Percentiles rank a stretch among this genome's conserved stretches.
These are phyloP conservation scores for Lepidopterella palustris DNA, from an alignment of 495 filamentous ascomycete genomes.

Conservation along the genomic window DNA sequence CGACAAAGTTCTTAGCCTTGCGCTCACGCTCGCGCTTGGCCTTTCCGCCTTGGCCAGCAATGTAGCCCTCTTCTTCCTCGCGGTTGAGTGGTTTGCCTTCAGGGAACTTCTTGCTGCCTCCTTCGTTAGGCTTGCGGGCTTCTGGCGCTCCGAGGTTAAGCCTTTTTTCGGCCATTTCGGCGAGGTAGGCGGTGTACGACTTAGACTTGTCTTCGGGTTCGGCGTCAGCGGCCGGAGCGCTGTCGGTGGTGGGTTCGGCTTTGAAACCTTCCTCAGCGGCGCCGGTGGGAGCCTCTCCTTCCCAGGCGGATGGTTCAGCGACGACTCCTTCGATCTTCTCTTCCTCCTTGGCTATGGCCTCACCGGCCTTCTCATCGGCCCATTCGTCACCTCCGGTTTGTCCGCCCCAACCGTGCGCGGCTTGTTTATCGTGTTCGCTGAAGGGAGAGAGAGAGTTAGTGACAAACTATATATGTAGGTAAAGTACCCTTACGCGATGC, in stretches of 20 bases:
- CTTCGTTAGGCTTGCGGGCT: constrained; percentile 86
- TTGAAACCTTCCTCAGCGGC: constrained; percentile 16
- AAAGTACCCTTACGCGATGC: constrained; percentile 55
- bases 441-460: constrained; percentile 13
- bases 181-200: constrained; percentile 81
- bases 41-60: constrained; percentile 71
- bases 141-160: constrained; percentile 57
- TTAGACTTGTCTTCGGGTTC: constrained; percentile 73
- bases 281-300: constrained; percentile 38
- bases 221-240: constrained; percentile 34
- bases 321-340: constrained; percentile 50
- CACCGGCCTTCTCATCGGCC: constrained; percentile 82
- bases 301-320: constrained; percentile 39
- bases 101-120: constrained; percentile 86
- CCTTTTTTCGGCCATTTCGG: constrained; percentile 78
- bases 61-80: constrained; percentile 66
- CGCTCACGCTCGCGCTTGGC: constrained; percentile 78
- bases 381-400: constrained; percentile 70
- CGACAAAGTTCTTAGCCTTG: constrained; percentile 84
- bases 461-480: neutral
- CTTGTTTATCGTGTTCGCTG: constrained; percentile 89
- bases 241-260: constrained; percentile 28
- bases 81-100: constrained; percentile 70
- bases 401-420: constrained; percentile 83
- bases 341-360: constrained; percentile 77